Evolutionary conservation across 257 asterid genomes (phyloP), one percentile per base, ranked within the genome.

Genomic region (Oldenlandia corymbosa): DNA sequence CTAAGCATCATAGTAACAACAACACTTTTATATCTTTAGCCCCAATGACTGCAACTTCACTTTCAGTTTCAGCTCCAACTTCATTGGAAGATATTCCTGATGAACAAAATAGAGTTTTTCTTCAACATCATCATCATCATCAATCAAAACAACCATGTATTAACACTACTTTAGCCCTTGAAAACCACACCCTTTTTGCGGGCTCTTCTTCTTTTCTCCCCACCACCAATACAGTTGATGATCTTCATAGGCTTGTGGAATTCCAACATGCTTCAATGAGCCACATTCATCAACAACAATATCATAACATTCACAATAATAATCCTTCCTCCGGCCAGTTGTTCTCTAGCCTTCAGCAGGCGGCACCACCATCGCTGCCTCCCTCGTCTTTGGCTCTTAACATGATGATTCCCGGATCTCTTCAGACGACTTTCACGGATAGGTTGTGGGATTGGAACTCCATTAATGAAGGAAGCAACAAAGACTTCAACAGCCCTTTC

Each of bases 361-460:
- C 28, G 4, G 39, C 39, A 34, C 39, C 39, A 9, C 39, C 39
- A 4, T 34, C 9, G 42, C 68, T 55, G 59, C 69, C 58, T 0
- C 71, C 41, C 51, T 70, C 68, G 24, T 56, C 72, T 28, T 24
- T 53, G 43, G 70, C 75, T 52, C 72, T 69, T 18, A 70, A 71
- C 13, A 70, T 68, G 50, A 57, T 60, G 67, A 64, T 68, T 1
- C 79, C 83, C 32, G 81, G 79, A 5, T 32, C 88, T 11, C 41
- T 70, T 64, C 90, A 64, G 64, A 76, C 72, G 6, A 71, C 74
- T 28, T 82, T 77, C 56, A 39, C 86, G 0, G 95, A 85, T 37
- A 78, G 89, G 61, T 58, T 88, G 76, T 92, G 98, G 98, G 98
- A 88, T 43, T 91, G 98, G 98, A 87, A 41, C 54, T 39, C 71